Evolutionary conservation across 371 early-diverging fungal species (phyloP).

Genomic region (Apophysomyces variabilis): DNA sequence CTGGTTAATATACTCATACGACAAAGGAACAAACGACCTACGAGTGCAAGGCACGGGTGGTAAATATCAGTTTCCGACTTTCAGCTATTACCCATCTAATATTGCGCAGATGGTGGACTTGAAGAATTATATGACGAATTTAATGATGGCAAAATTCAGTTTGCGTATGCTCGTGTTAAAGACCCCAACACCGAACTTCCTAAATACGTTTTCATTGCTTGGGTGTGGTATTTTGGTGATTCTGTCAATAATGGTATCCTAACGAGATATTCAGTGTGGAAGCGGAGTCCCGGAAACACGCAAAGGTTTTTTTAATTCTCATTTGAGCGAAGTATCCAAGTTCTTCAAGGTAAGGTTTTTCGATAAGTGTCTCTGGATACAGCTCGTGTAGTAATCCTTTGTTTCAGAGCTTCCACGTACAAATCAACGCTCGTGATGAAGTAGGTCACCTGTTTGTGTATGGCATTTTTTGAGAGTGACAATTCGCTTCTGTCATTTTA

Average conservation of each 20-base stretch:
- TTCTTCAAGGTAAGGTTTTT: constrained; percentile 69
- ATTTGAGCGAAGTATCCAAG: constrained; percentile 77
- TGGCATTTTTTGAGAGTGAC: background rate
- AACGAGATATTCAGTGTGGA: constrained; percentile 70
- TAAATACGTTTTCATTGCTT: constrained; percentile 92
- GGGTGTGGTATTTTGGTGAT: constrained; percentile 60
- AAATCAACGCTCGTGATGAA: constrained; percentile 89
- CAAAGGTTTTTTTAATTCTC: constrained; percentile 88
- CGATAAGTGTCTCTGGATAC: background rate
- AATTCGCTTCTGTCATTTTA: constrained; percentile 29
- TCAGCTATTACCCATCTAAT: background rate
- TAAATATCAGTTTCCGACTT: constrained; percentile 24
- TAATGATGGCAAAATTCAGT: constrained; percentile 87
- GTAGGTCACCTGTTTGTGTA: constrained; percentile 22
- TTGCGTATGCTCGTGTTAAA: constrained; percentile 82
- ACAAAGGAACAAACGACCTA: constrained; percentile 83
- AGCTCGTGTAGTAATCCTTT: constrained; percentile 4
- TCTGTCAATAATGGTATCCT: background rate
- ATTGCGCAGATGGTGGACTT: constrained; percentile 68
- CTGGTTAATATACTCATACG: constrained; percentile 87
- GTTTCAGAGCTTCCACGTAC: constrained; percentile 81
- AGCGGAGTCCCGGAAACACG: constrained; percentile 91
- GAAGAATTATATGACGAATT: constrained; percentile 92
- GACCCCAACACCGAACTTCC: constrained; percentile 89
- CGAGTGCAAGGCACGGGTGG: constrained; percentile 75